Evolutionary conservation across 768 basidiomycete species (phyloP).

Genomic region (Lactifluus echinatus): DNA sequence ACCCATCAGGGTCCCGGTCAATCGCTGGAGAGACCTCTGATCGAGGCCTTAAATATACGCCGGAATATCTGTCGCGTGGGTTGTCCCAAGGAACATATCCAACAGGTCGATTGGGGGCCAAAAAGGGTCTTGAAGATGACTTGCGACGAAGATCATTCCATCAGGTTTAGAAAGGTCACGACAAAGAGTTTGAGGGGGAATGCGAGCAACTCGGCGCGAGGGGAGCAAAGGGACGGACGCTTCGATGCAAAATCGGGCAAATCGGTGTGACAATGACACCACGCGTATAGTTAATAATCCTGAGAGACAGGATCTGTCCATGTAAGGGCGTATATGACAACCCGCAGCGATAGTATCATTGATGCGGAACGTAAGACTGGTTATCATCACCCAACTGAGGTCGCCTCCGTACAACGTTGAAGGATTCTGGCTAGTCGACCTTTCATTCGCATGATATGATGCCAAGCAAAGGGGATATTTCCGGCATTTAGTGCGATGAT

Average conservation of each 20-base stretch:
- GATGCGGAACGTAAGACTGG: slow-evolving; percentile 67
- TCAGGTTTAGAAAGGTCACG: slow-evolving; percentile 72
- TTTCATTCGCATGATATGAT: slow-evolving; percentile 56
- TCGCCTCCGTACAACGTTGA: slow-evolving; percentile 54
- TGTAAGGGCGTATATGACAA: slow-evolving; percentile 45
- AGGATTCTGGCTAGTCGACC: slow-evolving; percentile 64
- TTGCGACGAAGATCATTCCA: slow-evolving; percentile 70
- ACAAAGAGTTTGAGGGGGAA: slow-evolving; percentile 67
- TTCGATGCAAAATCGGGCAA: slow-evolving; percentile 66
- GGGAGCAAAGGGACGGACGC: slow-evolving; percentile 44
- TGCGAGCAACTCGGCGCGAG: slow-evolving; percentile 59
- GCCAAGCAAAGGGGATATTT: slow-evolving; percentile 69
- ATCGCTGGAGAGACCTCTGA: neutral
- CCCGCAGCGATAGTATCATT: slow-evolving; percentile 73
- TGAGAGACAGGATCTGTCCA: slow-evolving; percentile 1
- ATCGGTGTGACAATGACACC: slow-evolving; percentile 35
- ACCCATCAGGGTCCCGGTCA: slow-evolving; percentile 33
- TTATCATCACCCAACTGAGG: slow-evolving; percentile 69
- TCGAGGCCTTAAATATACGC: slow-evolving; percentile 30
- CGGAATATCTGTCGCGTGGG: slow-evolving; percentile 59
- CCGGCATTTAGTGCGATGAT: slow-evolving; percentile 64
- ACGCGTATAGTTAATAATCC: neutral
- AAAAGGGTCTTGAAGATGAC: slow-evolving; percentile 66
- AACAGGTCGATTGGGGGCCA: slow-evolving; percentile 75
- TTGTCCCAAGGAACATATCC: slow-evolving; percentile 56